phyloP scores from a whole-genome alignment of 331 rosid genomes.

The Erythrophleum ivorense region DNA sequence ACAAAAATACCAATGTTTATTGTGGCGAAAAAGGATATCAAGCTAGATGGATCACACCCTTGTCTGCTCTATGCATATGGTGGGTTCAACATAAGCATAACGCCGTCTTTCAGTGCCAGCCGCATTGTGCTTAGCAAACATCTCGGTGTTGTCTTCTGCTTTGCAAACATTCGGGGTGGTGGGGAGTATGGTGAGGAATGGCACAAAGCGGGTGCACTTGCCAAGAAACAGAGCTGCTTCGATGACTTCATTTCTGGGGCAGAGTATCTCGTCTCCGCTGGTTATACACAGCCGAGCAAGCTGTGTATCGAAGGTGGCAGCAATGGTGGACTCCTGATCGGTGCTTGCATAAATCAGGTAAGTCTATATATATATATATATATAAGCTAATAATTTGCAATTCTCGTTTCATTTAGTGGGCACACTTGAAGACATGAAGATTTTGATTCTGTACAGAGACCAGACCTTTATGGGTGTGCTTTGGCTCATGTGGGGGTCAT shows the following conservation, averaged over 20 bases:
- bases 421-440: neutral
- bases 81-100: conserved; percentile 75
- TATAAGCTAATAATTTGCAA: neutral
- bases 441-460: conserved; percentile 60
- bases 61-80: conserved; percentile 86
- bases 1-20: conserved; percentile 76
- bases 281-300: too few relatives aligned
- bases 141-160: conserved; percentile 73
- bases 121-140: conserved; percentile 72
- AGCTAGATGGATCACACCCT: conserved; percentile 87
- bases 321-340: conserved; percentile 93
- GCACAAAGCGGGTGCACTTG: conserved; percentile 92
- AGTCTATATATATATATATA: neutral
- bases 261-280: conserved; percentile 77
- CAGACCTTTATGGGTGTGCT: conserved; percentile 91
- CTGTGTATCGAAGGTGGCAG: conserved; percentile 94
- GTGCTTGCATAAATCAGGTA: conserved; percentile 92
- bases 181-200: conserved; percentile 97
- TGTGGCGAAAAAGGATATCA: conserved; percentile 66
- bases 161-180: conserved; percentile 95
- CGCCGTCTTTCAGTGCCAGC: conserved; percentile 74
- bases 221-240: conserved; percentile 85
- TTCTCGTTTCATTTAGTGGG: conserved; percentile 1
- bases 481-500: conserved; percentile 94
- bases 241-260: conserved; percentile 91